A percentile compares a stretch with the other conserved stretches of the same genome.
phyloP scores from a whole-genome alignment of 2,329 filamentous ascomycete genomes.

The Xylariaceae sp. region DNA sequence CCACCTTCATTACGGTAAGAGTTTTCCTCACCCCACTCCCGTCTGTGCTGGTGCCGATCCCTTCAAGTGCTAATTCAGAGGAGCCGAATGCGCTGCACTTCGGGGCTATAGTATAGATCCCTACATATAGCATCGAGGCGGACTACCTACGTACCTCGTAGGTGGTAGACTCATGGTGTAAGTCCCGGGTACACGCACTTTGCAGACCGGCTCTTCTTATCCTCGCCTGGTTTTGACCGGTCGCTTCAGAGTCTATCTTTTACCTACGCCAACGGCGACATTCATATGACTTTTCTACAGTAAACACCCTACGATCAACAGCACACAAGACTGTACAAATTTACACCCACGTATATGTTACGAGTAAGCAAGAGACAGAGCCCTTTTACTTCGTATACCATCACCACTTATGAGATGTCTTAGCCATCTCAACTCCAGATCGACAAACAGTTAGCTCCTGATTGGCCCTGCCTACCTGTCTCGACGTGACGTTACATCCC shows the following conservation, averaged over 20 bases:
- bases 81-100: not conserved
- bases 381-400: not conserved
- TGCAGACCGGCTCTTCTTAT: no score
- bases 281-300: not conserved
- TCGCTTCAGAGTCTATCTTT: not conserved
- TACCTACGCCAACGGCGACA: no score
- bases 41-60: not conserved
- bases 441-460: not conserved
- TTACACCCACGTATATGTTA: no score
- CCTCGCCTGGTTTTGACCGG: no score
- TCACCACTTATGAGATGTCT: not conserved
- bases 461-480: conserved; percentile 17
- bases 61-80: not conserved
- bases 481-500: conserved; percentile 25
- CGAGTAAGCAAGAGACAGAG: not conserved
- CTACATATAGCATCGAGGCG: no score
- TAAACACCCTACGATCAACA: not conserved
- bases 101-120: not conserved
- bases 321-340: not conserved
- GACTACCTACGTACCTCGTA: no score
- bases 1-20: not conserved
- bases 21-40: not conserved
- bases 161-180: no score
- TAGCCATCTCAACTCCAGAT: conserved; percentile 1
- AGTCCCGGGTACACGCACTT: no score